Evolutionary conservation across 2,329 filamentous ascomycete genomes (phyloP).

Genomic region (Xylariaceae sp.): DNA sequence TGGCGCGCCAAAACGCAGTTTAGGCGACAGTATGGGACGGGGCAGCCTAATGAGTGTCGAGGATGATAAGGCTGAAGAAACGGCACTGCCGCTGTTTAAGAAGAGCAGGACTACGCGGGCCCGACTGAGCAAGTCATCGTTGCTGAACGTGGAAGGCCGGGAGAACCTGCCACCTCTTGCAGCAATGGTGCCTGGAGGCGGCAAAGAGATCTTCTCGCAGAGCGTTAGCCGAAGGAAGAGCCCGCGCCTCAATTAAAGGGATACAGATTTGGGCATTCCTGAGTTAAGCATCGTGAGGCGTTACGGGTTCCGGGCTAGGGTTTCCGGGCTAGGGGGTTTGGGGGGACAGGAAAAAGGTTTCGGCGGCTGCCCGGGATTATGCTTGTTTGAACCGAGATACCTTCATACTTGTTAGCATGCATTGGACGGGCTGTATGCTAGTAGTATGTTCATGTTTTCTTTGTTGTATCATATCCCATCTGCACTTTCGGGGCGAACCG

Average conservation of each 20-base stretch:
- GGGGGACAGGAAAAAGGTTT: no score
- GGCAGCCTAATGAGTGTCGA: constrained; percentile 13
- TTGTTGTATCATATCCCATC: background rate
- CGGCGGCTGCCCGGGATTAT: background rate
- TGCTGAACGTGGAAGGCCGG: constrained; percentile 37
- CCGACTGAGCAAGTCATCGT: constrained; percentile 35
- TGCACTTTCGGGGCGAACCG: no score
- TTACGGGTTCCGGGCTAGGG: background rate
- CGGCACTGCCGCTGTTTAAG: constrained; percentile 44
- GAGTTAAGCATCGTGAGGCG: background rate
- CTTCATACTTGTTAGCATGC: constrained; percentile 2
- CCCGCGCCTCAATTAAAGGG: constrained; percentile 38
- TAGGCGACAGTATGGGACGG: constrained; percentile 18
- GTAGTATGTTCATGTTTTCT: constrained; percentile 17
- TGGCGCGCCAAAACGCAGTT: constrained; percentile 36
- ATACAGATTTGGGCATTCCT: background rate
- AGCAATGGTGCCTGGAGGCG: constrained; percentile 25
- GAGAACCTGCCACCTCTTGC: constrained; percentile 45
- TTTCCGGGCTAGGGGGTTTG: no score
- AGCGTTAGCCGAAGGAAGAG: constrained; percentile 50
- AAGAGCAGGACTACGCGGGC: constrained; percentile 35
- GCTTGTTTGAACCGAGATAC: constrained; percentile 5
- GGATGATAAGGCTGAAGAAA: constrained; percentile 30
- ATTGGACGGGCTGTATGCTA: constrained; percentile 7
- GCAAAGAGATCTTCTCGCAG: constrained; percentile 38